Base-by-base conservation (phyloP, 1,284 basidiomycete genomes). In the Irpex sp. region DNA sequence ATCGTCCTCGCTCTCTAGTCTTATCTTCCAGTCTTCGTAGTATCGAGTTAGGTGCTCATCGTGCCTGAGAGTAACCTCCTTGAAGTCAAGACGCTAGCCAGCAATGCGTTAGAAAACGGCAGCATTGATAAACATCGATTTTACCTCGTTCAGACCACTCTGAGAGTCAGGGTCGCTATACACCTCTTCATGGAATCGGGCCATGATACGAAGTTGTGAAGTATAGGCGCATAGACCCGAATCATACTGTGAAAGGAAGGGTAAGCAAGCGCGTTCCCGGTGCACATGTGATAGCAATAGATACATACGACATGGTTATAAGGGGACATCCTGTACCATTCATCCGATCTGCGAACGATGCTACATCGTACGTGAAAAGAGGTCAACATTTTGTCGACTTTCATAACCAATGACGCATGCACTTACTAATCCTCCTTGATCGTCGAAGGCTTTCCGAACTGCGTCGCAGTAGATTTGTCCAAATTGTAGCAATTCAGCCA, bases 401-500 rank as follows among this genome's bases (percentile, higher is more conserved):
- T 34, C 31, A 34, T 34, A 34, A 34, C 31, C 31, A 34, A n/a
- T 8, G 38, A 21, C 11, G 38, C 26, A 57, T 17, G 34, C 0
- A 80, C 86, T 64, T 69, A 89, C 87, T 84, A 92, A 71, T 94
- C 91, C 70, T 94, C 93, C 72, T 89, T 91, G 71, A 96, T 90
- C 26, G 91, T 93, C 26, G 88, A 88, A 2, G 92, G 91, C 74
- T 94, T 94, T 19, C 93, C 93, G 72, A 93, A 92, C 74, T 95
- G 93, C 15, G 92, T 92, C 9, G 92, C 87, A 2, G 88, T 91
- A 37, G 89, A 92, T 17, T 91, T 84, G 74, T 95, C 93, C 60
- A 94, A 70, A 72, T 92, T 92, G 77, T 90, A 94, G 74, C 93
- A 94, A 62, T 92, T 89, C 82, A 94, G 85, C 93, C 93, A 95